Evolutionary conservation across 2,329 filamentous ascomycete genomes (phyloP).

Genomic region (Aspergillus clavatus): DNA sequence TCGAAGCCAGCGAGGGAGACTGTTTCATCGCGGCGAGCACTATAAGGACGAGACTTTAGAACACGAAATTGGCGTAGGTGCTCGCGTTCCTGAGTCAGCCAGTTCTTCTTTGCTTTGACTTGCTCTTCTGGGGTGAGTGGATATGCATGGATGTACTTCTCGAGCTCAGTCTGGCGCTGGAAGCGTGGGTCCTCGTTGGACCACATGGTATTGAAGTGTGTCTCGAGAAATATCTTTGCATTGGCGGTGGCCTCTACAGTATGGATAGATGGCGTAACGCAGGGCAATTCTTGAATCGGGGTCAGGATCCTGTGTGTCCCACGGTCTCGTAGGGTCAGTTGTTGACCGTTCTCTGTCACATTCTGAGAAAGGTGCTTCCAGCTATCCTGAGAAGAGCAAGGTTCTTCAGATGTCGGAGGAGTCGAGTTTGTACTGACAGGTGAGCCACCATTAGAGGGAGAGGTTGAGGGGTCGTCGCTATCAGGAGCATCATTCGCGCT

Average conservation of each 20-base stretch:
- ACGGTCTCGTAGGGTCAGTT: background rate
- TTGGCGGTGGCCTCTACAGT: slow-evolving; percentile 76
- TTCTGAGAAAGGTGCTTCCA: slow-evolving; percentile 6
- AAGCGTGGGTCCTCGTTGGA: slow-evolving; percentile 54
- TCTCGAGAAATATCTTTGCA: slow-evolving; percentile 82
- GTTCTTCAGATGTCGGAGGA: slow-evolving; percentile 32
- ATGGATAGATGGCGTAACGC: slow-evolving; percentile 30
- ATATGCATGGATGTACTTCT: slow-evolving; percentile 57
- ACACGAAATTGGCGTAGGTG: slow-evolving; percentile 69
- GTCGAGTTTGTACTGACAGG: slow-evolving; percentile 31
- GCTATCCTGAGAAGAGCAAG: slow-evolving; percentile 18
- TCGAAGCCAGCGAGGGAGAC: slow-evolving; percentile 66
- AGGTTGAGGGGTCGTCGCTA: slow-evolving; percentile 31
- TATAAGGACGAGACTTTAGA: slow-evolving; percentile 59
- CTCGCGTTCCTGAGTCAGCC: slow-evolving; percentile 63
- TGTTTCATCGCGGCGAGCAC: slow-evolving; percentile 40
- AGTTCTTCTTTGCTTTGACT: slow-evolving; percentile 53
- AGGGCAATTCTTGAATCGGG: slow-evolving; percentile 11
- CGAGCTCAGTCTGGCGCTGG: slow-evolving; percentile 58
- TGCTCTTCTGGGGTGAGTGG: slow-evolving; percentile 54
- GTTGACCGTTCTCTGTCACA: slow-evolving; percentile 1
- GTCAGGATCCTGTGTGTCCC: slow-evolving; percentile 2
- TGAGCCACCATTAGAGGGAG: slow-evolving; percentile 25
- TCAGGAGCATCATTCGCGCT: slow-evolving; percentile 20
- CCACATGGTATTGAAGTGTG: slow-evolving; percentile 70